These are phyloP conservation scores for Xylaria palmicola DNA, from an alignment of 495 filamentous ascomycete species.

Conservation along the genomic window DNA sequence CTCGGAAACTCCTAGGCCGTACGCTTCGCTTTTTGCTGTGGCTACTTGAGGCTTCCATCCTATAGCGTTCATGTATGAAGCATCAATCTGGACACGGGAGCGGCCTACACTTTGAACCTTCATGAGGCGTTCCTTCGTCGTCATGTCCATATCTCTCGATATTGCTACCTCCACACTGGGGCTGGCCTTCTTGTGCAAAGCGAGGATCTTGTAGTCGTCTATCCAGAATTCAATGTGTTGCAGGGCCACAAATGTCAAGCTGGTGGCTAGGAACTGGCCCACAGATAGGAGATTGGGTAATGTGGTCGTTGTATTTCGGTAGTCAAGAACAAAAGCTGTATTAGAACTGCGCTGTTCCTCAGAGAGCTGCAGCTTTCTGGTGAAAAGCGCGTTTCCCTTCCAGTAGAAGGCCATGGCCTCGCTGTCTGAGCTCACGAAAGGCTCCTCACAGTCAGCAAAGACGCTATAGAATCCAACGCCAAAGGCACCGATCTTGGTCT, in stretches of 20 bases:
- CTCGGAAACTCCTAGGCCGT: conserved; percentile 37
- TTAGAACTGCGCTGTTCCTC: conserved; percentile 59
- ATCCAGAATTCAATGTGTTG: conserved; percentile 86
- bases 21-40: conserved; percentile 38
- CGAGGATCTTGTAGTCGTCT: conserved; percentile 78
- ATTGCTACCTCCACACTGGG: conserved; percentile 70
- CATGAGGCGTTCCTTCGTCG: conserved; percentile 83
- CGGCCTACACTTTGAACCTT: conserved; percentile 69
- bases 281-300: conserved; percentile 81
- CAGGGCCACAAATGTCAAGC: conserved; percentile 91
- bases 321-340: conserved; percentile 90
- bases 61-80: conserved; percentile 83
- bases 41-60: conserved; percentile 68
- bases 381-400: conserved; percentile 94
- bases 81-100: conserved; percentile 86
- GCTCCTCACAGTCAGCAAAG: conserved; percentile 96
- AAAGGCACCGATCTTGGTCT: conserved; percentile 98
- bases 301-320: conserved; percentile 80
- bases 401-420: conserved; percentile 98
- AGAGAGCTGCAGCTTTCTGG: conserved; percentile 71
- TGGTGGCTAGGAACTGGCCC: conserved; percentile 88
- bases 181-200: conserved; percentile 77
- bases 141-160: conserved; percentile 75
- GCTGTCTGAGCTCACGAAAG: conserved; percentile 87
- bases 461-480: conserved; percentile 99